Conservation (phyloP, 2,329 filamentous ascomycete species). For the Periconia sp. region DNA sequence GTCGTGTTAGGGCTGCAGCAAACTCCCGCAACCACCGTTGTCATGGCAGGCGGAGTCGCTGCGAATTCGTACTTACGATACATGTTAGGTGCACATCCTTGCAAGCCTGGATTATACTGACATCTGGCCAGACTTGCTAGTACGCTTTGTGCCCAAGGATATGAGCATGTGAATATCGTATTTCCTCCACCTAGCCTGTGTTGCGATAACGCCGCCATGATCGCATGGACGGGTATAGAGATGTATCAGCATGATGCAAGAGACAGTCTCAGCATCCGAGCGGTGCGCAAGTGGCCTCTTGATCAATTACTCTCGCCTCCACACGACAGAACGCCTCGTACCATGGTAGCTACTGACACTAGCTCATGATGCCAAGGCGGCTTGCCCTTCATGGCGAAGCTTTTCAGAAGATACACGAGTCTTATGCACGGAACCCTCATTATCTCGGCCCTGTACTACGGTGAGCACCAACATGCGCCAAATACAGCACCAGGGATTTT, state of each 20-base stretch:
- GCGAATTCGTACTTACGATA: conserved; percentile 79
- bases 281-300: conserved; percentile 46
- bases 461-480: too few relatives aligned
- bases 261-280: conserved; percentile 34
- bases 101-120: conserved; percentile 3
- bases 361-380: neutral
- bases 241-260: conserved; percentile 80
- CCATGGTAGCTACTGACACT: neutral
- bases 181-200: conserved; percentile 81
- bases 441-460: too few relatives aligned
- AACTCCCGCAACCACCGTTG: conserved; percentile 59
- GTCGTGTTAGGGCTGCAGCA: conserved; percentile 71
- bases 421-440: too few relatives aligned
- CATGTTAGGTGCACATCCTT: conserved; percentile 53
- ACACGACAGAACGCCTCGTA: conserved; percentile 9
- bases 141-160: conserved; percentile 72
- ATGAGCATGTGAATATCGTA: conserved; percentile 64
- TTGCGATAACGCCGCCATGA: conserved; percentile 97
- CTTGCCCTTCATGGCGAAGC: neutral
- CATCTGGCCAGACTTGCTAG: conserved; percentile 46
- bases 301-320: conserved; percentile 36
- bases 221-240: conserved; percentile 90
- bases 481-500: conserved; percentile 10
- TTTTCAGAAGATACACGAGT: too few relatives aligned
- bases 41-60: conserved; percentile 90